Conservation (phyloP, 345 rosid genomes). For the Lepidium sativum region DNA sequence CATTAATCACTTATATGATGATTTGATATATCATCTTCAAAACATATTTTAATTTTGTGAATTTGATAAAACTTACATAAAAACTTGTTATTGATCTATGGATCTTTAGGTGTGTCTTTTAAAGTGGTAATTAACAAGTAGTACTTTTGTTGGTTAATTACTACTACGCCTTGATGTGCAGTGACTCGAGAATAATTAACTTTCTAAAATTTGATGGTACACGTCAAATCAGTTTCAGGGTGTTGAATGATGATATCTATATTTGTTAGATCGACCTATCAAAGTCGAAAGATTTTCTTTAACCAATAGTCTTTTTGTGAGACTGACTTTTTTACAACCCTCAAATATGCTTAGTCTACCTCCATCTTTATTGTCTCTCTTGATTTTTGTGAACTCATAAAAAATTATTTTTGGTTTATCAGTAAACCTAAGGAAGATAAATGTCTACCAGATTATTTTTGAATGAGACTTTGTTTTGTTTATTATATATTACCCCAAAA, state of each 20-base stretch:
- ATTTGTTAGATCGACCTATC: not conserved
- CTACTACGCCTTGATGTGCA: slow-evolving; percentile 4
- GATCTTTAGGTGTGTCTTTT: not conserved
- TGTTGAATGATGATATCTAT: slow-evolving; percentile 23
- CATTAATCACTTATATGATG: not conserved
- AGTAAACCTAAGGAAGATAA: not conserved
- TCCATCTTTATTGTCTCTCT: slow-evolving; percentile 22
- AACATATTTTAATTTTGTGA: not conserved
- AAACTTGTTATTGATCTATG: not conserved
- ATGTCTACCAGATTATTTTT: not conserved
- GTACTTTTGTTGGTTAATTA: slow-evolving; percentile 4
- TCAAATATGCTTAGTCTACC: slow-evolving; percentile 13
- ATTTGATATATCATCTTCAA: slow-evolving; percentile 1
- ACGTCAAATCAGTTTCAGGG: slow-evolving; percentile 21
- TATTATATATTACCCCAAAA: not conserved
- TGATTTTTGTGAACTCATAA: slow-evolving; percentile 11
- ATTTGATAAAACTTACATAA: not conserved
- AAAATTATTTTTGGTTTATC: not conserved
- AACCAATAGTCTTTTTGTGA: slow-evolving; percentile 21
- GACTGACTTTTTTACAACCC: slow-evolving; percentile 17
- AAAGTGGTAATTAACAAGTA: not conserved
- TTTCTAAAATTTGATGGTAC: slow-evolving; percentile 11
- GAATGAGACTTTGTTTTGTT: not conserved
- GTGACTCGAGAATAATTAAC: slow-evolving; percentile 7
- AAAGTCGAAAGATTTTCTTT: slow-evolving; percentile 20